Evolutionary conservation across 495 filamentous ascomycete species (phyloP).

Genomic region (Podospora anserina): DNA sequence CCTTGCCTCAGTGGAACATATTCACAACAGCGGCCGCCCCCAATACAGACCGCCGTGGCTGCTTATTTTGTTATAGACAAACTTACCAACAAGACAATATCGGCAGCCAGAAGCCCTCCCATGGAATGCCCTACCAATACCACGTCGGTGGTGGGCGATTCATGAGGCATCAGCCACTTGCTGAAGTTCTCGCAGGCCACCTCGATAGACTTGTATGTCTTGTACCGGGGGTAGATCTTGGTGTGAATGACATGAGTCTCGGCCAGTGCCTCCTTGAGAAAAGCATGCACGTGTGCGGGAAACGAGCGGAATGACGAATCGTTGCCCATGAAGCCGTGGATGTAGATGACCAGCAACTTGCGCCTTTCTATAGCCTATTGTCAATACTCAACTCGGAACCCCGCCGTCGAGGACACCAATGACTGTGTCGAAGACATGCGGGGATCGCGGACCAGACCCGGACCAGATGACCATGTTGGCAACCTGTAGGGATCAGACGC

Average conservation of each 20-base stretch:
- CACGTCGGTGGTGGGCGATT: slow-evolving; percentile 70
- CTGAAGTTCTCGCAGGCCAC: slow-evolving; percentile 79
- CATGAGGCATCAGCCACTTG: slow-evolving; percentile 76
- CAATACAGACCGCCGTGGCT: not conserved
- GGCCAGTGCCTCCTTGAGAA: slow-evolving; percentile 62
- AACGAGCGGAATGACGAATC: slow-evolving; percentile 86
- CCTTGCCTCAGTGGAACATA: not conserved
- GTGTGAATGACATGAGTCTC: slow-evolving; percentile 80
- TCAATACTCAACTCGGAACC: too few relatives aligned
- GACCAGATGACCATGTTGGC: not conserved
- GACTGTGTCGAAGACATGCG: slow-evolving; percentile 64
- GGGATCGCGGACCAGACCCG: slow-evolving; percentile 42
- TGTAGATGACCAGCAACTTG: slow-evolving; percentile 69
- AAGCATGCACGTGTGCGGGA: slow-evolving; percentile 79
- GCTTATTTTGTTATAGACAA: not conserved
- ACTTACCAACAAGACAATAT: slow-evolving; percentile 63
- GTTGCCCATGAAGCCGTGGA: slow-evolving; percentile 92
- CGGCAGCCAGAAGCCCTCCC: slow-evolving; percentile 79
- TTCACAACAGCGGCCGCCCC: not conserved
- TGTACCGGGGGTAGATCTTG: slow-evolving; percentile 89
- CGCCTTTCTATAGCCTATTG: too few relatives aligned
- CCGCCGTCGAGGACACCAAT: slow-evolving; percentile 48
- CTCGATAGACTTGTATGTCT: slow-evolving; percentile 70
- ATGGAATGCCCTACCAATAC: slow-evolving; percentile 87
- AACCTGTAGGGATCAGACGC: not conserved